Percentiles rank a stretch among this genome's conserved stretches.
Evolutionary conservation across 2,329 filamentous ascomycete species (phyloP).

Genomic region (Cladosporium cucumerinum): DNA sequence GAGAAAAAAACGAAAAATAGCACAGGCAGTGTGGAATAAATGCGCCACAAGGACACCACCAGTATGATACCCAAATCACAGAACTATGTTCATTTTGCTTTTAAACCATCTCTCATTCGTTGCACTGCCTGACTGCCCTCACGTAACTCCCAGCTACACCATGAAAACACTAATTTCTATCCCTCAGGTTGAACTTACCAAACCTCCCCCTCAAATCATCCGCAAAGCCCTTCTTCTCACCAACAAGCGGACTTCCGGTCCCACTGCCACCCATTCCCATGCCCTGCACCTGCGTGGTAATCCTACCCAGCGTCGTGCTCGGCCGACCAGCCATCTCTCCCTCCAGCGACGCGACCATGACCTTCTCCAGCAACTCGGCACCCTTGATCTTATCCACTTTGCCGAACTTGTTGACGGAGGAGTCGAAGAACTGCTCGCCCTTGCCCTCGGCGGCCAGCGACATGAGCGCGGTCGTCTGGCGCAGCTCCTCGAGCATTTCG

Average conservation of each 20-base stretch:
- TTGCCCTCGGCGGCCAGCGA: constrained; percentile 68
- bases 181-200: constrained; percentile 11
- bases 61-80: background rate
- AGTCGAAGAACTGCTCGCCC: constrained; percentile 91
- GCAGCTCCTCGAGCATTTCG: constrained; percentile 86
- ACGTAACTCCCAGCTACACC: background rate
- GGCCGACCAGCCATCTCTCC: background rate
- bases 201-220: constrained; percentile 14
- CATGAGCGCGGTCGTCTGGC: constrained; percentile 88
- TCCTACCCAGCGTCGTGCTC: constrained; percentile 7
- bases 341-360: constrained; percentile 17
- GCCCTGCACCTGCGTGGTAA: constrained; percentile 12
- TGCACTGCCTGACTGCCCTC: background rate
- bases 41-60: background rate
- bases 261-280: background rate
- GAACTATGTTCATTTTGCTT: background rate
- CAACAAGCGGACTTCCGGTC: constrained; percentile 11
- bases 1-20: background rate
- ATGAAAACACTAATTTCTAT: constrained; percentile 2
- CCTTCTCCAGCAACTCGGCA: constrained; percentile 85
- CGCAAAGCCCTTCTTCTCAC: constrained; percentile 10
- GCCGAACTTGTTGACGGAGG: constrained; percentile 82
- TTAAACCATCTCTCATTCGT: background rate
- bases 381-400: constrained; percentile 90
- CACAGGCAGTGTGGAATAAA: background rate